A percentile compares a stretch with the other conserved stretches of the same genome.
phyloP scores from a whole-genome alignment of 257 asterid genomes.

The Scutellaria galericulata region DNA sequence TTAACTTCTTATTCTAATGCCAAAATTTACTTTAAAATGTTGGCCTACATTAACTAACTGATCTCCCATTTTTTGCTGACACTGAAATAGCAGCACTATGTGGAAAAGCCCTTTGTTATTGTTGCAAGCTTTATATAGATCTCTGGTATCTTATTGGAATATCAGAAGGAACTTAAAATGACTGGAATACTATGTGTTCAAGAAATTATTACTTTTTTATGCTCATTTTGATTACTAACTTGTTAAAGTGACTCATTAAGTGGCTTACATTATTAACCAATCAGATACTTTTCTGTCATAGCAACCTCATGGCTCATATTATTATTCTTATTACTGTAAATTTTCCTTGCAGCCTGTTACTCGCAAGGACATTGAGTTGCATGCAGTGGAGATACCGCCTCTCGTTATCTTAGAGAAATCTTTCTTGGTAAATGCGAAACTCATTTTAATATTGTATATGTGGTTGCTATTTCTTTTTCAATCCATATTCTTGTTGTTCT shows the following conservation, averaged over 20 bases:
- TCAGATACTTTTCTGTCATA: slow-evolving; percentile 16
- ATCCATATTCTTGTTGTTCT: slow-evolving; percentile 13
- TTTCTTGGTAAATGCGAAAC: slow-evolving; percentile 62
- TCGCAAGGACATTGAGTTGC: slow-evolving; percentile 81
- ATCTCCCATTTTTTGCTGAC: slow-evolving; percentile 24
- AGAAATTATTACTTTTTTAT: slow-evolving; percentile 23
- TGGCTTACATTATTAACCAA: slow-evolving; percentile 3
- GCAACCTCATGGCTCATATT: slow-evolving; percentile 13
- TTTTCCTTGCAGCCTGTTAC: slow-evolving; percentile 68
- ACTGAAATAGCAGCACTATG: background rate
- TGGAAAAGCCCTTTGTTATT: slow-evolving; percentile 19
- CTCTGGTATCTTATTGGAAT: slow-evolving; percentile 16
- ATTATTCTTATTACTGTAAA: slow-evolving; percentile 21
- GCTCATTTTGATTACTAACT: background rate
- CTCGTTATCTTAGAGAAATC: slow-evolving; percentile 78
- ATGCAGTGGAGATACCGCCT: slow-evolving; percentile 75
- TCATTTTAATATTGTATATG: slow-evolving; percentile 25
- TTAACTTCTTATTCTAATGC: slow-evolving; percentile 27
- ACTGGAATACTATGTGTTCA: slow-evolving; percentile 12
- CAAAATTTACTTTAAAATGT: slow-evolving; percentile 2
- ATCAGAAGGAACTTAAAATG: slow-evolving; percentile 19
- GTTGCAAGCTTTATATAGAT: slow-evolving; percentile 19
- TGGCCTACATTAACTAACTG: slow-evolving; percentile 17
- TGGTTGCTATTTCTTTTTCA: slow-evolving; percentile 26
- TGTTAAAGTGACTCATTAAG: slow-evolving; percentile 16